These are phyloP conservation scores for Volvox reticuliferus DNA, from an alignment of 139 green algal species.

Conservation along the genomic window DNA sequence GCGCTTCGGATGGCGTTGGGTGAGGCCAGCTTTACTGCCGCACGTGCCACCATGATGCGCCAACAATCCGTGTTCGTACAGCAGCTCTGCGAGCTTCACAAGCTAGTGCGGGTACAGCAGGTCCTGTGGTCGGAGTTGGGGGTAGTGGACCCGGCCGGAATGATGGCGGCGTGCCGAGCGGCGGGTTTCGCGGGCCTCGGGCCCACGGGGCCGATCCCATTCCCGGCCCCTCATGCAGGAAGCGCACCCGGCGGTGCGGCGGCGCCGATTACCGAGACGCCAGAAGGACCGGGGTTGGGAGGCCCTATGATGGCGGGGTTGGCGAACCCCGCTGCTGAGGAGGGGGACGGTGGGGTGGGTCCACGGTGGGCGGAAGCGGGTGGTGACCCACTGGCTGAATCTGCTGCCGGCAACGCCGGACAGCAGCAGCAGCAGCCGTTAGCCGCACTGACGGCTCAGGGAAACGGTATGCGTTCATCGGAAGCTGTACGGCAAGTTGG, in stretches of 20 bases:
- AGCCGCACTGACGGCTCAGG: no score
- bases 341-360: neutral
- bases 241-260: neutral
- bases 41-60: conserved; percentile 58
- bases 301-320: no score
- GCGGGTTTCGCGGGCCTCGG: conserved; percentile 9
- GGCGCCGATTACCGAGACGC: neutral
- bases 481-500: no score
- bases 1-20: conserved; percentile 49
- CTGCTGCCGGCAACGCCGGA: neutral
- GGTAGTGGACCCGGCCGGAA: conserved; percentile 12
- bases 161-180: neutral
- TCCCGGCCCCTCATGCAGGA: neutral
- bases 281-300: no score
- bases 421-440: neutral
- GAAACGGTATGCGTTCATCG: no score
- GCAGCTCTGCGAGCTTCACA: conserved; percentile 70
- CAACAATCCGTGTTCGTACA: conserved; percentile 64
- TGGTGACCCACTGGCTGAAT: neutral
- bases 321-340: neutral
- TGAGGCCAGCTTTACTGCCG: conserved; percentile 48
- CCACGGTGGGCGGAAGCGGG: neutral
- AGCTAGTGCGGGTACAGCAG: conserved; percentile 56
- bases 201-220: conserved; percentile 5
- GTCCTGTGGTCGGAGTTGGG: conserved; percentile 42